Evolutionary conservation across 371 early-diverging fungal genomes (phyloP).

Genomic region (Lichtheimia corymbifera): DNA sequence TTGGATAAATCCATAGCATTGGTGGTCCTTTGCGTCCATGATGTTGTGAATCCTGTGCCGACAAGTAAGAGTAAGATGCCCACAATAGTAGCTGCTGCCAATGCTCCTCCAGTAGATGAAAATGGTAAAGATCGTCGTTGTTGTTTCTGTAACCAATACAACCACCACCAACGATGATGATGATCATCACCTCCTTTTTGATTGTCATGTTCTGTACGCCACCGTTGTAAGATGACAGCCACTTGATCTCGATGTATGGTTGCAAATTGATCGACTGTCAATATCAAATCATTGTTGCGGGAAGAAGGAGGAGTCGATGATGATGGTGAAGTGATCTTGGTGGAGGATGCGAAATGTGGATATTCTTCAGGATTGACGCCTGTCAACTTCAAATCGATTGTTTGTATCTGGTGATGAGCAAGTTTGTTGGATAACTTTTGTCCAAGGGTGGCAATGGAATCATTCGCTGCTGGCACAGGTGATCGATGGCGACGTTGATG

Average conservation of each 20-base stretch:
- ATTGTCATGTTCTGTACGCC: background rate
- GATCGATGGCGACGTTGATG: background rate
- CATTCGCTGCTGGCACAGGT: background rate
- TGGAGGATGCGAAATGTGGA: constrained; percentile 4
- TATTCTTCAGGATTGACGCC: constrained; percentile 10
- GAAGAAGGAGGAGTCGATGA: background rate
- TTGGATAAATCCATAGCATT: background rate
- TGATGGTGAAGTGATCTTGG: background rate
- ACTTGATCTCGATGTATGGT: constrained; percentile 7
- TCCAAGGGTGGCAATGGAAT: background rate
- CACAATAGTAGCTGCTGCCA: too few species aligned
- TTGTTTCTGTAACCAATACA: too few species aligned
- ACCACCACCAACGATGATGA: too few species aligned
- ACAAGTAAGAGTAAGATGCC: too few species aligned
- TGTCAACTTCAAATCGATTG: constrained; percentile 5
- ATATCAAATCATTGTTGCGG: background rate
- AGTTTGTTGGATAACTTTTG: background rate
- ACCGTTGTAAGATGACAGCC: constrained; percentile 6
- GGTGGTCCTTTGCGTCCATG: too few species aligned
- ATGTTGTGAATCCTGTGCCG: background rate
- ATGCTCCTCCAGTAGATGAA: too few species aligned
- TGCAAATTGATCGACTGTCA: constrained; percentile 13
- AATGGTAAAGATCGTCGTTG: too few species aligned
- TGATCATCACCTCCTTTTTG: too few species aligned
- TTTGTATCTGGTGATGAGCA: background rate